A percentile compares a stretch with the other conserved stretches of the same genome.
Evolutionary conservation across 371 early-diverging fungal genomes (phyloP).

Genomic region (Apophysomyces ossiformis): DNA sequence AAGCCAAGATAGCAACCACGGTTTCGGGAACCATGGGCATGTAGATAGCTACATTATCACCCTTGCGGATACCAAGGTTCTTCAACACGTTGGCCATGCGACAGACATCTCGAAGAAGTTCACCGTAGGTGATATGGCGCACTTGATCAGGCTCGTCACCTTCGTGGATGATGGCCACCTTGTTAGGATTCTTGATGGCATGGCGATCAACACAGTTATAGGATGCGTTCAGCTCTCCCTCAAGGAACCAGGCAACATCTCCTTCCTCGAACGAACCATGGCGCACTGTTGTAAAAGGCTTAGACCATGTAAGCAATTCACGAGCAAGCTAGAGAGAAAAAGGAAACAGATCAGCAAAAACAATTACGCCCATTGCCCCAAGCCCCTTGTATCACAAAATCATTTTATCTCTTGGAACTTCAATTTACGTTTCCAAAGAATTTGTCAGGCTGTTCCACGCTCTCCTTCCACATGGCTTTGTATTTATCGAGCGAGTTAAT

Average conservation of each 20-base stretch:
- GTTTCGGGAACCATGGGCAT: slow-evolving; percentile 99
- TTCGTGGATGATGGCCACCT: slow-evolving; percentile 86
- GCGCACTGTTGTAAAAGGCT: slow-evolving; percentile 75
- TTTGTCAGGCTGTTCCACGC: slow-evolving; percentile 76
- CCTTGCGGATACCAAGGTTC: slow-evolving; percentile 83
- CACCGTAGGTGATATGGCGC: slow-evolving; percentile 80
- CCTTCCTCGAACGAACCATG: slow-evolving; percentile 72
- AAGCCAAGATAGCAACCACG: slow-evolving; percentile 90
- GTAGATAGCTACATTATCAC: slow-evolving; percentile 94
- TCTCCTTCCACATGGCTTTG: slow-evolving; percentile 74
- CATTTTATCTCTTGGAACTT: too few relatives aligned
- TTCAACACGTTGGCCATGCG: slow-evolving; percentile 83
- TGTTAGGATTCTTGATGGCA: slow-evolving; percentile 70
- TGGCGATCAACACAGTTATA: slow-evolving; percentile 98
- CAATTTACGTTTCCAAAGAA: slow-evolving; percentile 83
- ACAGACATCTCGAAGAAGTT: slow-evolving; percentile 82
- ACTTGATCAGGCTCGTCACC: slow-evolving; percentile 85
- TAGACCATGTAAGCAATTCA: slow-evolving; percentile 76
- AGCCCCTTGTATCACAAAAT: too few relatives aligned
- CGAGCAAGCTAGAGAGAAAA: slow-evolving; percentile 59
- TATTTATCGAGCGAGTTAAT: slow-evolving; percentile 81
- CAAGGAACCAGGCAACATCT: slow-evolving; percentile 92
- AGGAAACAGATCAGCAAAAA: slow-evolving; percentile 6
- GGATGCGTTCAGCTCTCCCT: slow-evolving; percentile 92
- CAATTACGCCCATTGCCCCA: background rate